Conservation (phyloP, 139 green algal species). For the Auxenochlorella protothecoides region DNA sequence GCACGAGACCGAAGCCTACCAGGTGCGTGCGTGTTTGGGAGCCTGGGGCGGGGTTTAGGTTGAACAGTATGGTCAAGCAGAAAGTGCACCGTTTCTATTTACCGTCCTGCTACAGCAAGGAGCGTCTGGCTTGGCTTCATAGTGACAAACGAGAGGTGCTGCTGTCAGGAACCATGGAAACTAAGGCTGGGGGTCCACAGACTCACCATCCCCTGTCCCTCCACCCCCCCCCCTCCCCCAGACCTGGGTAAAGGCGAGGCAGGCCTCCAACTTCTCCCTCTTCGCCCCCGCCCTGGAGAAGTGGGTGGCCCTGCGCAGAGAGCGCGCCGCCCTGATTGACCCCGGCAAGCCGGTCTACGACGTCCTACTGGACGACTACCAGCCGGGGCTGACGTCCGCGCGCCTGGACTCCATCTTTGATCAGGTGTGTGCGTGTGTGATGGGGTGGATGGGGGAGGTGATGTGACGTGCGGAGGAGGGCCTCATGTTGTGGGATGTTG, state of each 20-base stretch:
- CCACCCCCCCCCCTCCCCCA: slow-evolving; percentile 1
- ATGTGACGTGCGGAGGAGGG: too few species aligned
- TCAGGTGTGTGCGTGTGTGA: slow-evolving; percentile 21
- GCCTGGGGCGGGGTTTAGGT: too few species aligned
- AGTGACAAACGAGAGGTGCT: too few species aligned
- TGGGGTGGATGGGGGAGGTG: too few species aligned
- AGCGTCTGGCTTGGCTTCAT: too few species aligned
- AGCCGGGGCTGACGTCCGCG: slow-evolving; percentile 64
- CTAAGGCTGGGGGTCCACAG: too few species aligned
- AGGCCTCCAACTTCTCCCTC: slow-evolving; percentile 54
- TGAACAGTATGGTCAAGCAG: too few species aligned
- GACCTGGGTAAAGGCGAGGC: slow-evolving; percentile 67
- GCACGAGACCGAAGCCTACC: slow-evolving; percentile 62
- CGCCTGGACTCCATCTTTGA: slow-evolving; percentile 76
- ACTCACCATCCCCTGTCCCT: not conserved
- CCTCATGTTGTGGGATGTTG: too few species aligned
- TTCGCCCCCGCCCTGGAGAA: slow-evolving; percentile 75
- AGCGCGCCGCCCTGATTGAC: slow-evolving; percentile 39
- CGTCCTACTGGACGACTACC: slow-evolving; percentile 77
- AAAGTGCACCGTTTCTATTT: too few species aligned
- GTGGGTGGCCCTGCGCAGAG: slow-evolving; percentile 55
- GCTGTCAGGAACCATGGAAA: too few species aligned
- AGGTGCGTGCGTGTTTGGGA: slow-evolving; percentile 6
- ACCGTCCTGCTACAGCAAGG: too few species aligned
- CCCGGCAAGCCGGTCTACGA: slow-evolving; percentile 52